A percentile compares a stretch with the other conserved stretches of the same genome.
Evolutionary conservation across 2,329 filamentous ascomycete genomes (phyloP).

Genomic region (Zasmidium angulare): DNA sequence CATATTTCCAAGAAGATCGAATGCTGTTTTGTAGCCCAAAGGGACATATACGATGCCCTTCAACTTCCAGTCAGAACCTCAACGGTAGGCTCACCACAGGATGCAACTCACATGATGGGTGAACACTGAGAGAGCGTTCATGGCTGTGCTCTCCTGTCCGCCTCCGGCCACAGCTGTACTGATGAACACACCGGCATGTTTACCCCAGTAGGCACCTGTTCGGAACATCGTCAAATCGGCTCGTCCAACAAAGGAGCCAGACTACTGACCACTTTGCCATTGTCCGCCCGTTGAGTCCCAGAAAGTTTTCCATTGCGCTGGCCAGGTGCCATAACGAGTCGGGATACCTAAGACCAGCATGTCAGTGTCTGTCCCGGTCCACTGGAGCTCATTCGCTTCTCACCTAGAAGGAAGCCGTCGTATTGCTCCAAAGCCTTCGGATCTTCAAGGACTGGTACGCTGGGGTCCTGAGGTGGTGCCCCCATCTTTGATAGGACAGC

Average conservation of each 20-base stretch:
- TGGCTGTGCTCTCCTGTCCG: slow-evolving; percentile 81
- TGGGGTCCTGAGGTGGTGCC: neutral
- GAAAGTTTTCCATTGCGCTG: slow-evolving; percentile 85
- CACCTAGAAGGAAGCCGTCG: slow-evolving; percentile 82
- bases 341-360: too few relatives aligned
- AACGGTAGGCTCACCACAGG: too few relatives aligned
- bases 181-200: slow-evolving; percentile 85
- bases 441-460: neutral
- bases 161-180: slow-evolving; percentile 78
- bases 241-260: neutral
- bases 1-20: slow-evolving; percentile 66
- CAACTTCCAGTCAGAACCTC: too few relatives aligned
- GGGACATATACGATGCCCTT: slow-evolving; percentile 91
- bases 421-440: slow-evolving; percentile 46
- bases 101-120: too few relatives aligned
- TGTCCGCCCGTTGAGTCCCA: slow-evolving; percentile 84
- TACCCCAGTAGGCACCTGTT: slow-evolving; percentile 67
- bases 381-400: too few relatives aligned
- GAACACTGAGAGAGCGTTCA: slow-evolving; percentile 85
- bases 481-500: neutral
- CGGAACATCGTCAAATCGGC: neutral
- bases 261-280: slow-evolving; percentile 39
- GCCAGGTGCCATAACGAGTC: slow-evolving; percentile 92
- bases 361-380: too few relatives aligned
- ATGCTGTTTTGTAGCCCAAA: slow-evolving; percentile 79